Evolutionary conservation across 2,329 filamentous ascomycete genomes (phyloP).

Genomic region (Xylaria digitata): DNA sequence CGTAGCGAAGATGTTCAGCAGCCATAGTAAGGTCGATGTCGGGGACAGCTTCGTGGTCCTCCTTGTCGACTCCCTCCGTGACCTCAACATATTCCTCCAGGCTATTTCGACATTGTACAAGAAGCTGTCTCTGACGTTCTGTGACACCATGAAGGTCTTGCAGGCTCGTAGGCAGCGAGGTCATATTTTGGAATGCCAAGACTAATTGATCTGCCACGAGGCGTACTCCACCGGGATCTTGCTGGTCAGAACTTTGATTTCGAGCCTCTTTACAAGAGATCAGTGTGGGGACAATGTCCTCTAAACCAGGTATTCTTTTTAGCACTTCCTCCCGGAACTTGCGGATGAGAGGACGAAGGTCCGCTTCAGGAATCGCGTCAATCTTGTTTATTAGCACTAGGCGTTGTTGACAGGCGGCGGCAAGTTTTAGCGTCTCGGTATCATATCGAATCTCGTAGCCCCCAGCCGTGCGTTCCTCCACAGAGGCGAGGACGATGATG

Average conservation of each 20-base stretch:
- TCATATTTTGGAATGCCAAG: slow-evolving; percentile 76
- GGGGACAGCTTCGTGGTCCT: slow-evolving; percentile 38
- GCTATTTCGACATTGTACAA: slow-evolving; percentile 77
- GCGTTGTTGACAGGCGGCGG: slow-evolving; percentile 59
- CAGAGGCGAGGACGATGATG: slow-evolving; percentile 81
- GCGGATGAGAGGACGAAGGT: slow-evolving; percentile 54
- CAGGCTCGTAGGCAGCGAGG: slow-evolving; percentile 75
- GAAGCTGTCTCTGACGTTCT: slow-evolving; percentile 85
- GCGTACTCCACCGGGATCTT: slow-evolving; percentile 74
- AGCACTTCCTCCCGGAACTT: slow-evolving; percentile 55
- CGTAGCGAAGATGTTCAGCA: slow-evolving; percentile 86
- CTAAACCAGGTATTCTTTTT: slow-evolving; percentile 56
- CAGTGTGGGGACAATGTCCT: slow-evolving; percentile 58
- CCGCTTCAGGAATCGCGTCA: slow-evolving; percentile 58
- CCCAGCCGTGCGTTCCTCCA: slow-evolving; percentile 64
- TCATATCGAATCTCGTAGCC: slow-evolving; percentile 63
- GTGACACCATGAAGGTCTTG: slow-evolving; percentile 90
- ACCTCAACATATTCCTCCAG: slow-evolving; percentile 78
- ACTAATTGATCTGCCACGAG: slow-evolving; percentile 74
- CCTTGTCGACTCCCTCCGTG: slow-evolving; percentile 53
- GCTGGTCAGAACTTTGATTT: slow-evolving; percentile 46
- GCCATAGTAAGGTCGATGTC: slow-evolving; percentile 88
- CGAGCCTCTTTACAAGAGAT: slow-evolving; percentile 78
- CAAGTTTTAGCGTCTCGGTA: slow-evolving; percentile 65
- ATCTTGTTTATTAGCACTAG: slow-evolving; percentile 73